Evolutionary conservation across 139 green algal species (phyloP), one percentile per base, ranked within the genome.

Genomic region (Chlorella sp.): DNA sequence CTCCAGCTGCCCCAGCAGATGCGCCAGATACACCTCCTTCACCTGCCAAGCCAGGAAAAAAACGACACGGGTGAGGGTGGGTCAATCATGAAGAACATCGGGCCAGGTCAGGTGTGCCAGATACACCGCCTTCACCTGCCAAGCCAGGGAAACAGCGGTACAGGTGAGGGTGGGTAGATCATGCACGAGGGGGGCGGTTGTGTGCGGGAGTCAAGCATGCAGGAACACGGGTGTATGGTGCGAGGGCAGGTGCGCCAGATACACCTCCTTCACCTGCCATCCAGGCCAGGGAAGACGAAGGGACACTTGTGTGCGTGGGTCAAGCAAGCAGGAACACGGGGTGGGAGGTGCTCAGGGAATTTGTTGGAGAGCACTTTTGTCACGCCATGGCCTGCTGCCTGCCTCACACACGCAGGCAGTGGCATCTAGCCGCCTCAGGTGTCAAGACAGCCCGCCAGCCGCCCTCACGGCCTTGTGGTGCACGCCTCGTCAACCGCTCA

Each of bases 1-100:
- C 40, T 92, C 92, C 32, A 99, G 92, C 78, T 86, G 69, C 7
- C 80, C 85, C 37, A 99, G 94, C 87, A 99, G 71, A 92, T 99
- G 94, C 12, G 92, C 86, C 26, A 99, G 95, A 93, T 99, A 99
- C 40, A 99, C 97, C 83, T 99, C 98, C 92, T 99, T 99, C 24
- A 99, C 95, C 78, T 92, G 86, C 40, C 21, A 26, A 71, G 64
- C 21, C 16, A 71, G 64, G 21, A 71, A 30, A 14, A 30, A 15
- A n/a, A n/a, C n/a, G n/a, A n/a, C n/a, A n/a, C n/a, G n/a, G n/a
- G n/a, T n/a, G n/a, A n/a, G n/a, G n/a, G n/a, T n/a, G n/a, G n/a
- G n/a, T n/a, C n/a, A n/a, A n/a, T n/a, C n/a, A n/a, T n/a, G n/a
- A n/a, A n/a, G n/a, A n/a, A n/a, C n/a, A n/a, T 73, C 24, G 26